Percentiles rank a stretch among this genome's conserved stretches.
Evolutionary conservation across 768 basidiomycete species (phyloP).

Genomic region (Mycena galopus): DNA sequence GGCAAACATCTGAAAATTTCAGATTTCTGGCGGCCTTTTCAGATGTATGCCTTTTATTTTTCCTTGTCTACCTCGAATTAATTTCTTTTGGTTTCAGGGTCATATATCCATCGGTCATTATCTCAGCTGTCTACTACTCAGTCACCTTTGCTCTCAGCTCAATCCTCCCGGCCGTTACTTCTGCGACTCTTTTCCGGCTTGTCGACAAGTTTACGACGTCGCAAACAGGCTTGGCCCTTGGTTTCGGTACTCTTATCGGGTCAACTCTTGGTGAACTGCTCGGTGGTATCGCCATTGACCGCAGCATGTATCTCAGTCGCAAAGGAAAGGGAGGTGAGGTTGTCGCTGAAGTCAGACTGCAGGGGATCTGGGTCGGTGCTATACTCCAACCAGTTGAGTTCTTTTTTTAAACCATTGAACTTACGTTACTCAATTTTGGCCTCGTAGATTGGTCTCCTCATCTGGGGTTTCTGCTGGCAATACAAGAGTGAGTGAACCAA

Average conservation of each 20-base stretch:
- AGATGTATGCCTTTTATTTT: constrained; percentile 19
- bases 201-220: constrained; percentile 31
- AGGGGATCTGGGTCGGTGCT: constrained; percentile 34
- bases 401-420: background rate
- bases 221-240: constrained; percentile 34
- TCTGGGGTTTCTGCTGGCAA: constrained; percentile 38
- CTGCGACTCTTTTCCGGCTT: constrained; percentile 35
- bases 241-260: constrained; percentile 33
- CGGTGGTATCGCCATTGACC: constrained; percentile 36
- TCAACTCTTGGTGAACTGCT: constrained; percentile 34
- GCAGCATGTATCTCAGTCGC: constrained; percentile 33
- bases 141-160: constrained; percentile 27
- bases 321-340: constrained; percentile 19
- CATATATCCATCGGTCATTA: constrained; percentile 30
- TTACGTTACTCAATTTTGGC: background rate
- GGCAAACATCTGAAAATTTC: constrained; percentile 29
- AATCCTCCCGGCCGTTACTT: constrained; percentile 38
- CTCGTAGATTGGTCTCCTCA: constrained; percentile 32
- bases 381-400: constrained; percentile 32
- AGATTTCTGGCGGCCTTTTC: constrained; percentile 34
- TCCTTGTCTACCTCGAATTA: background rate
- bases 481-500: constrained; percentile 26
- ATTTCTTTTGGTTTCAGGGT: constrained; percentile 9
- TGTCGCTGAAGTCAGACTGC: constrained; percentile 33
- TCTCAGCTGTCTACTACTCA: constrained; percentile 35